Evolutionary conservation across 148 eudicot genomes (phyloP), one percentile per base, ranked within the genome.

Genomic region (Chenopodium quinoa): DNA sequence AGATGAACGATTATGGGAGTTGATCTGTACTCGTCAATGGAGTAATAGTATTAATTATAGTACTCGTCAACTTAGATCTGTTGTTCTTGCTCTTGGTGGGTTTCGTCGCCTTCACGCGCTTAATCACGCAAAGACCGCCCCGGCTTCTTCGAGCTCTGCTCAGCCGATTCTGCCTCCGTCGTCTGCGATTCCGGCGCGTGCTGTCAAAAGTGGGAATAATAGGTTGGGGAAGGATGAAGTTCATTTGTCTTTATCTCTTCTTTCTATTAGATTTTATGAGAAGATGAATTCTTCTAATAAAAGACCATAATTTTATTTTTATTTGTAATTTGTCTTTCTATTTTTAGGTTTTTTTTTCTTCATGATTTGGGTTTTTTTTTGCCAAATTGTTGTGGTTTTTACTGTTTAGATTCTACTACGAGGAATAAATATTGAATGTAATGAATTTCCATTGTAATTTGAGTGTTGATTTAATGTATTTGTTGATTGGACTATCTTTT

Each of bases 1-100:
- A 70, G 98, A 94, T 81, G 98, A 94, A 86, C 88, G 98, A 2
- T 79, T 94, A 0, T 94, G 98, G 98, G 98, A 94, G 90, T 82
- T 91, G 86, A 91, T 91, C 82, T 94, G 98, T 81, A 93, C 92
- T 13, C 87, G 86, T 34, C 93, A 90, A 79, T 88, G 87, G 88
- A 67, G 84, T 34, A 87, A 88, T 23, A 81, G 81, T 66, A 86
- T 88, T 11, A 75, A 77, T 27, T 81, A 84, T 74, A 85, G 87
- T 52, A 87, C 84, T 54, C 87, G 81, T 13, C 97, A 92, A 89
- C 89, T 91, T 31, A 88, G 98, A 72, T 86, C 95, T 6, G 95
- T 94, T 4, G 98, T 94, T 10, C 86, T 88, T 19, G 93, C 93
- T 0, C 92, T 94, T 34, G 98, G 98, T 12, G 98, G 98, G 4